Conservation (phyloP, 257 asterid species). For the Eustoma russellianum region DNA sequence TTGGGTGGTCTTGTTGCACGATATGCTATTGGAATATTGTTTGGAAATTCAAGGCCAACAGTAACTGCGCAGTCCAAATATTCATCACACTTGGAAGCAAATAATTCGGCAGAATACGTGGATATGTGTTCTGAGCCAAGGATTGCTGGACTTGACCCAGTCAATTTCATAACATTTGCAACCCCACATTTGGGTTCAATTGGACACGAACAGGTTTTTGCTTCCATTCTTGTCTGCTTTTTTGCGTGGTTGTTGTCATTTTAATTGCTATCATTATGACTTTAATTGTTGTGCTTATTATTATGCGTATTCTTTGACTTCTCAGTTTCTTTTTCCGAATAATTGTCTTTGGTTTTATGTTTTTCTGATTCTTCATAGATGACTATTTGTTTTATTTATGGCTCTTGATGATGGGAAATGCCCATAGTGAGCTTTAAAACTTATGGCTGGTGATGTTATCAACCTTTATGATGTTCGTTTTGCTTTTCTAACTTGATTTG, state of each 20-base stretch:
- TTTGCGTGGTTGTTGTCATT: no score
- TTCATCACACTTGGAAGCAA: slow-evolving; percentile 23
- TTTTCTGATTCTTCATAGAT: not conserved
- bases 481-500: no score
- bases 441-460: no score
- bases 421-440: no score
- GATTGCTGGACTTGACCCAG: slow-evolving; percentile 74
- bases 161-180: slow-evolving; percentile 82
- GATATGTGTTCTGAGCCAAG: slow-evolving; percentile 26
- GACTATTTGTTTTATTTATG: not conserved
- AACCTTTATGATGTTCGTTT: no score
- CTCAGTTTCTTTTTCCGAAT: no score
- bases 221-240: not conserved
- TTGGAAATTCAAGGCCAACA: slow-evolving; percentile 17
- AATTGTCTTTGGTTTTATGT: no score
- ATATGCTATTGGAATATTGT: slow-evolving; percentile 74
- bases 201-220: slow-evolving; percentile 70
- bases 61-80: slow-evolving; percentile 19
- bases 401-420: no score
- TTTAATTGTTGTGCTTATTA: not conserved
- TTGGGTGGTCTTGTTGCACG: slow-evolving; percentile 95
- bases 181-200: slow-evolving; percentile 90
- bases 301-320: no score
- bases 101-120: slow-evolving; percentile 8
- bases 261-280: not conserved